A percentile compares a stretch with the other conserved stretches of the same genome.
Conservation (phyloP, 2,329 filamentous ascomycete genomes). For the Fusarium sp. region DNA sequence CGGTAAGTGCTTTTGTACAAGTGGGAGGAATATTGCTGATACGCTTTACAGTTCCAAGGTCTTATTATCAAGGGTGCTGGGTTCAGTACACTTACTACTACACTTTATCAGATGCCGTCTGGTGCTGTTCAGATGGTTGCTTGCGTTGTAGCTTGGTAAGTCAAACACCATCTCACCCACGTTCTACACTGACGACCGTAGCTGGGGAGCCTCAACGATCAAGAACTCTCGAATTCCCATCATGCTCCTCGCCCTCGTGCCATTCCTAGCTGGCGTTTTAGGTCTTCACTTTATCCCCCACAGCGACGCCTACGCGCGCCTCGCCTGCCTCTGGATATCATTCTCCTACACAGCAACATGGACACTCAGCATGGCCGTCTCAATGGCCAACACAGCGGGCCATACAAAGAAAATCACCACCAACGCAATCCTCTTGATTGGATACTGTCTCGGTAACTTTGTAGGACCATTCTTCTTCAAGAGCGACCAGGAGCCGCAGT, state of each 20-base stretch:
- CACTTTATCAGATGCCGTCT: conserved; percentile 33
- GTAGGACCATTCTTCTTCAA: conserved; percentile 55
- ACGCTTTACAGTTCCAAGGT: conserved; percentile 27
- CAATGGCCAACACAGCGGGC: conserved; percentile 46
- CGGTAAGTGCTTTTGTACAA: conserved; percentile 11
- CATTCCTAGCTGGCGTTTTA: conserved; percentile 23
- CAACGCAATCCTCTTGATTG: conserved; percentile 59
- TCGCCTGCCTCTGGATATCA: conserved; percentile 45
- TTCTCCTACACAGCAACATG: conserved; percentile 45
- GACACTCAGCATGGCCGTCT: conserved; percentile 43
- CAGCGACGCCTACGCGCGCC: conserved; percentile 30
- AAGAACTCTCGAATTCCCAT: conserved; percentile 23
- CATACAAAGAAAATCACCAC: conserved; percentile 56
- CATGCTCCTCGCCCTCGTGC: conserved; percentile 19
- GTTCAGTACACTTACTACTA: conserved; percentile 32
- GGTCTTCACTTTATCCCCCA: conserved; percentile 26
- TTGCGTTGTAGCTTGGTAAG: conserved; percentile 34
- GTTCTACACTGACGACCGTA: background rate
- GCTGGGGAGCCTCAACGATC: conserved; percentile 13
- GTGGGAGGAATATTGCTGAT: too few species aligned
- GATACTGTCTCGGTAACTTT: conserved; percentile 55
- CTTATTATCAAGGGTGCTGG: conserved; percentile 41
- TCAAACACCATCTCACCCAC: accelerated
- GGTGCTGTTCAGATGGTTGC: conserved; percentile 31
- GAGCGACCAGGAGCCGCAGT: conserved; percentile 28